Base-by-base conservation (phyloP, 2,329 filamentous ascomycete species). In the Neonectria ditissima region DNA sequence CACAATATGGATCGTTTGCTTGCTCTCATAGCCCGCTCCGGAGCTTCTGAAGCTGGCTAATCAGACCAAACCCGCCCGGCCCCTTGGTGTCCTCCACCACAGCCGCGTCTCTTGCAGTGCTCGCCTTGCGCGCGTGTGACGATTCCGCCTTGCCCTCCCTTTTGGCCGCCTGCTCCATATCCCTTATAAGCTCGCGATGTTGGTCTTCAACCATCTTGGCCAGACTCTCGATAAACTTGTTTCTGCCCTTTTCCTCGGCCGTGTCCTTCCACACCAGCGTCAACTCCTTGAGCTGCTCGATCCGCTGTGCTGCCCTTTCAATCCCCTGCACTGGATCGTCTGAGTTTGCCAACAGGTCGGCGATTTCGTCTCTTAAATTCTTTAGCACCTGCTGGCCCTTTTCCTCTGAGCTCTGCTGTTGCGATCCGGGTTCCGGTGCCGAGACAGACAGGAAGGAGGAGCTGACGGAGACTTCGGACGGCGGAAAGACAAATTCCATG, bases 231-330 rank as follows among this genome's bases (percentile, higher is more conserved):
- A 99, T 90, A 75, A 97, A 94, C 73, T 88, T 92, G 10, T 81
- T 81, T 56, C 96, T 84, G 6, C 93, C 93, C 79, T 92, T 97
- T 77, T 98, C 96, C 80, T 99, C 96, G 0, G 92, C 91, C 2
- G 96, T 97, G n/a, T 94, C 94, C 76, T 92, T 95, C 94, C 96
- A 99, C 22, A 99, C 89, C n/a, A 81, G 81, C 4, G 89, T 88
- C 67, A 98, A 80, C 66, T 89, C 86, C 73, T 93, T 90, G 59
- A 98, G 83, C 74, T 92, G 89, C 73, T 93, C 90, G 14, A 98
- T 89, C 47, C 92, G 84, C 59, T 85, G 84, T 13, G 87, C 87
- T 0, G 96, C 96, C 61, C 89, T 89, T 67, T 92, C 90, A 9
- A 96, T 83, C 16, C 92, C 92, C 47, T 85, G 84, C 13, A 90